A percentile compares a stretch with the other conserved stretches of the same genome.
Conservation (phyloP, 192 early-diverging fungal genomes). For the Gamsiella multidivaricata region DNA sequence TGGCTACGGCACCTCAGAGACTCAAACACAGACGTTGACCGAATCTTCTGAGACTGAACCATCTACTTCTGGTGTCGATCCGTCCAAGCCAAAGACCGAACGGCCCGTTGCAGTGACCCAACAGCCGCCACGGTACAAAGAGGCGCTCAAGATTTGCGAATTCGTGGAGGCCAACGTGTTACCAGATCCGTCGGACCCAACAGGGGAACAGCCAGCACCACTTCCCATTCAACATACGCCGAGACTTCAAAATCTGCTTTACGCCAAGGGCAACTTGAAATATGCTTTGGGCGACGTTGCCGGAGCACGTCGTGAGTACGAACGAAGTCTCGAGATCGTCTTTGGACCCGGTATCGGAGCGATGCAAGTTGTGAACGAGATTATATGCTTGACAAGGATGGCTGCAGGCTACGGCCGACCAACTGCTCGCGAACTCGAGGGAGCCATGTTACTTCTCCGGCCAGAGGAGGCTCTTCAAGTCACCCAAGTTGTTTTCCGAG, state of each 20-base stretch:
- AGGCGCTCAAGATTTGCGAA: constrained; percentile 87
- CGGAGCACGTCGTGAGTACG: constrained; percentile 83
- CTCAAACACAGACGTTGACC: constrained; percentile 6
- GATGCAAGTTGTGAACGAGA: constrained; percentile 44
- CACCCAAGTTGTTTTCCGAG: constrained; percentile 64
- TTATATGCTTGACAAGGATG: constrained; percentile 40
- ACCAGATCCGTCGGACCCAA: constrained; percentile 37
- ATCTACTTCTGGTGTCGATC: constrained; percentile 14
- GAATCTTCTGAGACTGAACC: constrained; percentile 12
- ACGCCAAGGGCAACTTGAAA: constrained; percentile 87
- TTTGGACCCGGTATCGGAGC: constrained; percentile 59
- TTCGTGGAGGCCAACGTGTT: constrained; percentile 75
- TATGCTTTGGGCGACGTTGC: constrained; percentile 78
- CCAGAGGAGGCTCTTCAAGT: constrained; percentile 73
- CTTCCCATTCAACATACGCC: constrained; percentile 73
- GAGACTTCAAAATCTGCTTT: constrained; percentile 85
- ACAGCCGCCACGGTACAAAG: constrained; percentile 70
- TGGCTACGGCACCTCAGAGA: constrained; percentile 37
- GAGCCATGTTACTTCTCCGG: constrained; percentile 62
- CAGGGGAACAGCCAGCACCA: constrained; percentile 47
- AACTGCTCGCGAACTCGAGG: constrained; percentile 29
- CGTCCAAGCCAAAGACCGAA: constrained; percentile 19
- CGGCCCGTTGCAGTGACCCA: constrained; percentile 13
- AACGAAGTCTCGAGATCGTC: constrained; percentile 81
- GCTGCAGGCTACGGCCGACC: constrained; percentile 43